Evolutionary conservation across 2,329 filamentous ascomycete species (phyloP), one percentile per base, ranked within the genome.

Genomic region (Phoma herbarum): DNA sequence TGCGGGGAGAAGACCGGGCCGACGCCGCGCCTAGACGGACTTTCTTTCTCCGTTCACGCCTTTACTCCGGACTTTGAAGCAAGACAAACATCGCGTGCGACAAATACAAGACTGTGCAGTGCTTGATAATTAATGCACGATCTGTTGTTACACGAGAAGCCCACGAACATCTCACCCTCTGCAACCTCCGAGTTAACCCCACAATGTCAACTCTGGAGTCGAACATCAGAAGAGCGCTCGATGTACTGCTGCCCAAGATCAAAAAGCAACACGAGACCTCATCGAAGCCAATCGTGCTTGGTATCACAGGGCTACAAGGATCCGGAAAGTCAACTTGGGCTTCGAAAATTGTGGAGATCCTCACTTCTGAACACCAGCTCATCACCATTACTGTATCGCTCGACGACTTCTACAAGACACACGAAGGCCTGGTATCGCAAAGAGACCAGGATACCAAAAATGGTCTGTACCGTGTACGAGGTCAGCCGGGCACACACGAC

Each of bases 261-360:
- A 64, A 61, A 41, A 23, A 60, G 2, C 61, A 57, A 43, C 64
- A 52, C 20, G n/a, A 66, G 49, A 39, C 33, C n/a, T 67, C 69
- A 2, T 61, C 80, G 50, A 84, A 84, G 20, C 92, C 93, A 26
- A 91, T 97, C 77, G 87, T 97, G 75, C 84, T 97, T 62, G 94
- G 93, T 45, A 85, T 98, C 69, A 96, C 96, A 69, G 94, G 93
- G 60, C 87, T 97, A 26, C 94, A 97, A 79, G 94, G 94, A 60
- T 90, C 91, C 35, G 94, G 94, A 66, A 97, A 98, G 81, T 96
- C 93, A 3, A 96, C 93, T 12, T 85, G 97, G 69, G 93, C 86
- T 75, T 73, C 82, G 53, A 67, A 57, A 31, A 67, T 76, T 28
- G 73, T 76, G 9, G 49, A 67, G 4, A 56, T 73, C 9, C 62